Evolutionary conservation across 495 filamentous ascomycete genomes (phyloP), one percentile per base, ranked within the genome.

Genomic region (Coniosporium apollinis): DNA sequence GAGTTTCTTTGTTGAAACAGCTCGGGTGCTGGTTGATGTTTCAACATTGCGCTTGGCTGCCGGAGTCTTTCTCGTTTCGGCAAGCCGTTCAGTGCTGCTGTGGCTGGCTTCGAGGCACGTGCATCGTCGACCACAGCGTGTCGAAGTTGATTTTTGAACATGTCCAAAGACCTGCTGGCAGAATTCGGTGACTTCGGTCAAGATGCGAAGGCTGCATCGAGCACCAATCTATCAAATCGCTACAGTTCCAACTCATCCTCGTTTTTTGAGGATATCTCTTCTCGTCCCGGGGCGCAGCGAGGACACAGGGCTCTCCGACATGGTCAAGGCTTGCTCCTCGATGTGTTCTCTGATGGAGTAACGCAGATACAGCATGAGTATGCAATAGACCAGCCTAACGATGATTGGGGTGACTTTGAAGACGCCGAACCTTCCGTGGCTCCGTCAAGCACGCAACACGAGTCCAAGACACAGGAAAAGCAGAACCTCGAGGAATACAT

Each of bases 341-440:
- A 64, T 39, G 54, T 65, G 5, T 39, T 66, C 29, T 65, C 66
- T 37, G 66, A 70, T 48, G 64, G 60, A 18, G 43, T 51, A 13
- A 65, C 30, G 8, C 17, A 8, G 30, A 1, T n/a, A 32, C n/a
- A 3, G 9, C 18, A 8, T 32, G 30, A 13, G 1, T 1, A 32
- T 8, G 30, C 30, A 32, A 17, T 46, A 7, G 42, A 54, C 18
- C 56, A 62, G 14, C 65, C 66, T 5, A 72, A 79, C 22, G 77
- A 82, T 47, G 77, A 74, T 9, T 84, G 76, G 69, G 78, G 79
- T 10, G 77, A 82, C 37, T 84, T 84, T 44, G 79, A 79, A 46
- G 64, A 65, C 10, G 67, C 74, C 22, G 51, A 57, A 26, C 9
- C 24, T 13, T 8, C 9, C 9, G 13, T 9, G 2, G 1, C 11